phyloP scores from a whole-genome alignment of 1,284 basidiomycete genomes.

The Phellopilus nigrolimitatus region DNA sequence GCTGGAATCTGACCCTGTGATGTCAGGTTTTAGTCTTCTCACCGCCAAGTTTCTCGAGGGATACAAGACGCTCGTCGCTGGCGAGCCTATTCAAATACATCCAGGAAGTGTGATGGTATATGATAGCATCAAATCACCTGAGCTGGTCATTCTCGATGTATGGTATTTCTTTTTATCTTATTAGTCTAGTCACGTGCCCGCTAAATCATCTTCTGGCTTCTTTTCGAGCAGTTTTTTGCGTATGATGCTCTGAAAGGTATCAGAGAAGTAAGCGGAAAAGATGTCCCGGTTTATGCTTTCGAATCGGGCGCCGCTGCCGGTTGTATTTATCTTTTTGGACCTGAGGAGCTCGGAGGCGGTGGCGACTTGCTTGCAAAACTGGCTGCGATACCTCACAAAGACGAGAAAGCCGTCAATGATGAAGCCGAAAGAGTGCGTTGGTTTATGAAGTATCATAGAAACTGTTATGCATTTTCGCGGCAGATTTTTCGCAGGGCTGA shows the following conservation, averaged over 20 bases:
- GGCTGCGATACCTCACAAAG: background rate
- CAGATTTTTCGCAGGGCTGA: conserved; percentile 7
- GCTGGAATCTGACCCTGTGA: background rate
- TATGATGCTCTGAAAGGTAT: conserved; percentile 8
- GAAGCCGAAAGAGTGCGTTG: background rate
- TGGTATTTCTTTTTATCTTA: background rate
- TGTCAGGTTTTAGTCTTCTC: background rate
- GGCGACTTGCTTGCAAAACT: conserved; percentile 9
- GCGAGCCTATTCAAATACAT: background rate
- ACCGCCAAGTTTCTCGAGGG: background rate
- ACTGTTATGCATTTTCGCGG: background rate
- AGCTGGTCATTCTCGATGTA: conserved; percentile 14
- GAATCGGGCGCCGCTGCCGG: conserved; percentile 7
- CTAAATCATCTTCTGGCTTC: too few relatives aligned
- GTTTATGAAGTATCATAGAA: too few relatives aligned
- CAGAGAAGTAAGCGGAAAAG: conserved; percentile 5
- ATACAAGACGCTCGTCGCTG: conserved; percentile 5
- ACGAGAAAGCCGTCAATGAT: background rate
- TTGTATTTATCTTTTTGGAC: conserved; percentile 9
- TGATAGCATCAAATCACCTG: conserved; percentile 2
- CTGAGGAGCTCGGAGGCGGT: conserved; percentile 6
- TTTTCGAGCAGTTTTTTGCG: background rate
- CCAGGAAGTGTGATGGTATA: conserved; percentile 2
- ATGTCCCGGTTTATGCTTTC: conserved; percentile 15
- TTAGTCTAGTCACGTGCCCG: background rate